Base-by-base conservation (phyloP, 495 filamentous ascomycete genomes). In the Diplogelasinospora grovesii region DNA sequence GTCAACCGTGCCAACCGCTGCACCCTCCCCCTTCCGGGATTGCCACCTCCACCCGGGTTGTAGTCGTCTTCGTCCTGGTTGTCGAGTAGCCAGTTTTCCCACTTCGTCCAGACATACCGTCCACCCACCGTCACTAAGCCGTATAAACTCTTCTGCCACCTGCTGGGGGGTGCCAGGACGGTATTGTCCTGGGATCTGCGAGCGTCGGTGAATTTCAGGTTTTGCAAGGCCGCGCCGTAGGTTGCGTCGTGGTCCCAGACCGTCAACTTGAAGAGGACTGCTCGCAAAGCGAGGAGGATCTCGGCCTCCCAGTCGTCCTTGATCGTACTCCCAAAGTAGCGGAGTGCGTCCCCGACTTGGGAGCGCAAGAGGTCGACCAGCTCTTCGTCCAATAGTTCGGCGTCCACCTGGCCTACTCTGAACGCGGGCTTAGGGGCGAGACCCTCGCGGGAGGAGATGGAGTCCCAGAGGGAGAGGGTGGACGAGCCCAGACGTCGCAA, bases 211-310 rank as follows among this genome's bases (percentile, higher is more conserved):
- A 93, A 96, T 51, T 79, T 79, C 7, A 97, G 75, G 43, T 92
- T 92, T 55, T 97, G 92, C 21, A 99, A 66, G 3, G 85, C 81
- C 11, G 93, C 93, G 41, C 92, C 92, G 57, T 99, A 99, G 0
- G 85, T 89, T 14, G 93, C 83, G 64, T 95, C 65, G 58, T 95
- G 85, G 57, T 97, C 89, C 92, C 92, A 99, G 36, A 97, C 85
- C 1, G 84, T 84, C 44, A 99, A 74, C 59, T 97, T 97, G 70
- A 94, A 99, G 11, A 99, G 68, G 2, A 89, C 69, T 5, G 81
- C 77, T 9, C 93, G 77, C 39, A 99, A 70, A 1, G 67, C 71
- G 15, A 95, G 69, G 37, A 82, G 70, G 30, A 97, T 89, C 62
- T 97, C 92, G 29, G 86, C 70, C 3, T 81, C 81, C 82, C 84